phyloP scores from a whole-genome alignment of 2,329 filamentous ascomycete species.

The Colletotrichum eleusines region DNA sequence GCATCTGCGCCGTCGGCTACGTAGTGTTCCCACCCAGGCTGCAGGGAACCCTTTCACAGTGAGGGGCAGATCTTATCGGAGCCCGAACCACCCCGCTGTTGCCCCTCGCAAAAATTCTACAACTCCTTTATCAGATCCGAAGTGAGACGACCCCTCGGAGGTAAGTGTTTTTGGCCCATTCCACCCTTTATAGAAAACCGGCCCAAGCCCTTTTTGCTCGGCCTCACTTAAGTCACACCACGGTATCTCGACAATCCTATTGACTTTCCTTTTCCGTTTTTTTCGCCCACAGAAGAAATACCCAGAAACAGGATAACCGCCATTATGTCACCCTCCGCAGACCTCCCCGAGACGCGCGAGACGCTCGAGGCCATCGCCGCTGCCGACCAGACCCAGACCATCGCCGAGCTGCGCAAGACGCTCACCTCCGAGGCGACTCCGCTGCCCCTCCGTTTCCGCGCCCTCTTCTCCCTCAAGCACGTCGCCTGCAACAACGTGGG shows the following conservation, averaged over 20 bases:
- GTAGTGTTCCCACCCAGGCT: not conserved
- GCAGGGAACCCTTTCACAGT: constrained; percentile 13
- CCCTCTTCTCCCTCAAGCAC: constrained; percentile 97
- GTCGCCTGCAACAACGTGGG: constrained; percentile 78
- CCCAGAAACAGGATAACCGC: not conserved
- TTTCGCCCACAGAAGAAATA: constrained; percentile 19
- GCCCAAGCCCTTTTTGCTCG: constrained; percentile 27
- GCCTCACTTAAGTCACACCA: constrained; percentile 3
- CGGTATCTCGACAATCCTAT: not conserved
- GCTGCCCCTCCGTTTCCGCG: constrained; percentile 91
- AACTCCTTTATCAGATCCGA: constrained; percentile 38
- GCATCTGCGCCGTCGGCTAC: not conserved
- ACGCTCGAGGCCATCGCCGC: constrained; percentile 39
- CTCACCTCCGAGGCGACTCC: constrained; percentile 84
- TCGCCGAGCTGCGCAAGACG: constrained; percentile 76
- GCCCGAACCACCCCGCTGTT: constrained; percentile 37
- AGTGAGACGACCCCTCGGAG: constrained; percentile 33
- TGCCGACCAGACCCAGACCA: constrained; percentile 48
- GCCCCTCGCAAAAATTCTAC: constrained; percentile 41
- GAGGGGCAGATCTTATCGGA: constrained; percentile 41
- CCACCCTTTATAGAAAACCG: constrained; percentile 22
- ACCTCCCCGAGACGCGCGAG: constrained; percentile 39
- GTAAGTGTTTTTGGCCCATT: constrained; percentile 26
- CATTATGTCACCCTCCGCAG: constrained; percentile 45
- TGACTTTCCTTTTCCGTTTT: not conserved